Base-by-base conservation (phyloP, 352 stramenopile species). In the Globisporangium yorkense region DNA sequence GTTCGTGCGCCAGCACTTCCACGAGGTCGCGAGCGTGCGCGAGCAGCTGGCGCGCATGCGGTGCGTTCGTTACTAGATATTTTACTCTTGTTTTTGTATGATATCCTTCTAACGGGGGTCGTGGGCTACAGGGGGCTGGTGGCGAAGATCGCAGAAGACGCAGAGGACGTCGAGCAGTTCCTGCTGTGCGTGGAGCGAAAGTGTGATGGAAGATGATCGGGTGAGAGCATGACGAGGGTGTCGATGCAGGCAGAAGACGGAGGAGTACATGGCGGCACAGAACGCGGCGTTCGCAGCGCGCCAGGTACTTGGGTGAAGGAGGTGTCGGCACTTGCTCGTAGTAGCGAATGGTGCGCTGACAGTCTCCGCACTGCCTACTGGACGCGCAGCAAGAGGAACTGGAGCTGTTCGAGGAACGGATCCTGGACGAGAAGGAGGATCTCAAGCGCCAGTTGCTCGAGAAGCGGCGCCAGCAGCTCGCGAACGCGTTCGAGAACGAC, bases 401-500 rank as follows among this genome's bases (percentile, higher is more conserved):
- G 1, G 85, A 94, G 56, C 65, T 63, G 0, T 93, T 91, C 35
- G 85, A 94, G 49, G 44, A 66, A 18, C 64, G 57, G 1, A 88
- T 91, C 43, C 57, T 88, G 29, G 53, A 71, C 33, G 76, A 90
- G 59, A 90, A 88, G 27, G 80, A 92, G 41, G 69, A 72, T 5
- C 72, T 80, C 9, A 85, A 74, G 56, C 69, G 71, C 13, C 70
- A 85, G 57, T 33, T 87, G 21, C 66, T 89, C 15, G 75, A 89
- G 51, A 70, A 71, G 48, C 70, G 77, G 31, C 74, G 82, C 1
- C 64, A 86, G 49, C 70, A 72, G 31, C 61, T 92, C 16, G 76
- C 74, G 10, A 72, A 73, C 18, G 81, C 80, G 15, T 92, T 94
- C 60, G 62, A 73, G 53, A 84, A 89, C 52, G 85, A 94, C 49